phyloP scores from a whole-genome alignment of 352 stramenopile species.

The Pythium rishiriense region DNA sequence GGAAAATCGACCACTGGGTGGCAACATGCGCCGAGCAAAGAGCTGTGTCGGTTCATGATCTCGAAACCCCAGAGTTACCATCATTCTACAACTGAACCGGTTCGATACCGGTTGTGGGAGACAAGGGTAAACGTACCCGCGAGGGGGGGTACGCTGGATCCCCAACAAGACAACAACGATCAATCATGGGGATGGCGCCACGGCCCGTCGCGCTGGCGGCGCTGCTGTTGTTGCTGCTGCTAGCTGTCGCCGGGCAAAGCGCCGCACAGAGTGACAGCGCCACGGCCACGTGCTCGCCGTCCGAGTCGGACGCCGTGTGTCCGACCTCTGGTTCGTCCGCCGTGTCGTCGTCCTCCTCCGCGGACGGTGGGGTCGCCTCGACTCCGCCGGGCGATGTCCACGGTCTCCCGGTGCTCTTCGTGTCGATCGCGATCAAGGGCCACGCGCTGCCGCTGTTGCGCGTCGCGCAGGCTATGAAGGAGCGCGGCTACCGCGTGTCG shows the following conservation, averaged over 20 bases:
- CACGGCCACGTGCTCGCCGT: not conserved
- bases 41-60: constrained; percentile 21
- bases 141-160: not conserved
- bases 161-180: not conserved
- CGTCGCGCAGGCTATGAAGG: constrained; percentile 72
- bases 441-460: constrained; percentile 79
- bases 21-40: not conserved
- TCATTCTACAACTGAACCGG: not conserved
- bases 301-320: not conserved
- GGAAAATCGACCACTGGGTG: too few species aligned
- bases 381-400: constrained; percentile 20
- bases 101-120: not conserved
- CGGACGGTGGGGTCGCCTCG: not conserved
- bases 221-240: constrained; percentile 1
- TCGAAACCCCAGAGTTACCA: constrained; percentile 1
- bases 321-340: not conserved
- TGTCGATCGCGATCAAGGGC: constrained; percentile 81
- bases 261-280: not conserved
- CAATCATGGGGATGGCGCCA: not conserved
- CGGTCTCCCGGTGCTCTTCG: constrained; percentile 63
- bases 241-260: not conserved
- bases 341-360: not conserved
- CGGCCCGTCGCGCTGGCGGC: not conserved
- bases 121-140: not conserved
- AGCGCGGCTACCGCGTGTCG: constrained; percentile 68